Conservation (phyloP, 306 rosid species). For the Delonix regia region DNA sequence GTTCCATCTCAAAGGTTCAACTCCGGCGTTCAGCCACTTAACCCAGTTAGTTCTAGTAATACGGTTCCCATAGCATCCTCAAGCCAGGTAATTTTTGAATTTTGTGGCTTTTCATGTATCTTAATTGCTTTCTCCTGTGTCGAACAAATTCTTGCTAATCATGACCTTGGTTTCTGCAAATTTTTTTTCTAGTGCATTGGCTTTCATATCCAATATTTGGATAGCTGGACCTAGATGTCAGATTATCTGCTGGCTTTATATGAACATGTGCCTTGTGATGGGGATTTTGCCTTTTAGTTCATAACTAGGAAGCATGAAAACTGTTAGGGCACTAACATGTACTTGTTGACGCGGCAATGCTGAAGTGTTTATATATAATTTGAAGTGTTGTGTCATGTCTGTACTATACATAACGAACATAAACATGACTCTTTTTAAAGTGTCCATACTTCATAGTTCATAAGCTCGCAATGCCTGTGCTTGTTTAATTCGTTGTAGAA, state of each 20-base stretch:
- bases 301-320: background rate
- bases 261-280: background rate
- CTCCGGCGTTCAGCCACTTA: conserved; percentile 43
- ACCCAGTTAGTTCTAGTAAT: conserved; percentile 45
- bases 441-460: background rate
- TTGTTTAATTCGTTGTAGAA: conserved; percentile 2
- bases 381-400: background rate
- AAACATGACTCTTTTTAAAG: background rate
- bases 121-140: background rate
- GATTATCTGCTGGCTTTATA: background rate
- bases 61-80: conserved; percentile 55
- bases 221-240: background rate
- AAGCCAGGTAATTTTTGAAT: conserved; percentile 59
- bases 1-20: conserved; percentile 80
- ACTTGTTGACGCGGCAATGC: background rate
- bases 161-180: background rate
- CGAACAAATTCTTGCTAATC: background rate
- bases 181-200: background rate
- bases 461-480: background rate
- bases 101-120: conserved; percentile 8
- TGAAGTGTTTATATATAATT: background rate
- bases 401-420: no score
- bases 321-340: no score
- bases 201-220: background rate
- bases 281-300: background rate